Base-by-base conservation (phyloP, 805 yeast genomes). In the Candida chauliodis region DNA sequence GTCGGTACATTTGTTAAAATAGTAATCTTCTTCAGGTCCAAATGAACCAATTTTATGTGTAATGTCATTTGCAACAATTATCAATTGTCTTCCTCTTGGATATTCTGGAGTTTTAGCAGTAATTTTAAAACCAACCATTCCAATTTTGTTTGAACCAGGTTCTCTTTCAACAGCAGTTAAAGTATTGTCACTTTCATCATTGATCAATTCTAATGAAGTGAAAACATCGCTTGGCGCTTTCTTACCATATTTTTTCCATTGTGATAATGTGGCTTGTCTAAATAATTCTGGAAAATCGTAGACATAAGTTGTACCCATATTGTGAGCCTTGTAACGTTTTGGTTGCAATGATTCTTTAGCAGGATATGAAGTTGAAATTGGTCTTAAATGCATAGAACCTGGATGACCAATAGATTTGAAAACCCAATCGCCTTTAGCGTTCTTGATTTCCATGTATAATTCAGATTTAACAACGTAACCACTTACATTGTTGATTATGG, bases 241-340 rank as follows among this genome's bases (percentile, higher is more conserved):
- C 33, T 79, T 69, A 30, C 79, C 73, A 49, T 63, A 61, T 44
- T 76, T 76, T 61, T 82, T 81, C 99, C 99, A 93, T 63, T 81
- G 84, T 15, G 90, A 73, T 40, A 78, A 63, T 26, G 86, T 75
- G 26, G 96, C 95, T 70, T 93, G 97, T 55, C 90, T 86, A 84
- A 95, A 93, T 55, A 93, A 71, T 61, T 93, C 99, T 37, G 99
- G 99, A 93, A 93, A 95, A 66, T 93, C 99, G 57, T 95, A 93
- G 36, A 88, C 96, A 58, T 88, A 93, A 8, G 99, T 90, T 14
- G 99, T 93, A 47, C 99, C 99, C 90, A 93, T 84, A 54, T 87
- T 75, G 66, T 93, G 98, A 36, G 99, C 99, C 71, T 84, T 86
- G 74, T 95, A 95, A 69, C 99, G 88, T 68, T 93, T 93, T 53